Evolutionary conservation across 371 early-diverging fungal genomes (phyloP).

Genomic region (Circinella minor): DNA sequence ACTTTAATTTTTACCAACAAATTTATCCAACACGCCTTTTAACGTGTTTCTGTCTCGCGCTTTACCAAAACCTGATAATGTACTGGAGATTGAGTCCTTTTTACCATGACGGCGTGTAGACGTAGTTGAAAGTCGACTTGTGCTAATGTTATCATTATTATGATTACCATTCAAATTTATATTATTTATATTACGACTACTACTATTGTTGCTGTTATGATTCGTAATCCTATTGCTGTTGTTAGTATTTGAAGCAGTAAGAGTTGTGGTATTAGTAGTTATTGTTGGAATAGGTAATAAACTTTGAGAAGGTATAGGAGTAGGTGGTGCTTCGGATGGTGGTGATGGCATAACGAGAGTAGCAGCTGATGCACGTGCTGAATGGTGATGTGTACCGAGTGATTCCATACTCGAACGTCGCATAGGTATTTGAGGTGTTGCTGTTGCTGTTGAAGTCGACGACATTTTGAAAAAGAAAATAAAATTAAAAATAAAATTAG

Average conservation of each 20-base stretch:
- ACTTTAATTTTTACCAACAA: slow-evolving; percentile 30
- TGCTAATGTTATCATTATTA: neutral
- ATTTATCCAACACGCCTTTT: slow-evolving; percentile 59
- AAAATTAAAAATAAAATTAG: neutral
- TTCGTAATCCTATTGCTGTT: neutral
- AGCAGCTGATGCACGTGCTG: slow-evolving; percentile 23
- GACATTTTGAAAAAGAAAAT: slow-evolving; percentile 3
- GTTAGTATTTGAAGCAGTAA: neutral
- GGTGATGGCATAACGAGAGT: slow-evolving; percentile 21
- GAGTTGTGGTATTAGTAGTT: neutral
- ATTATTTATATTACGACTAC: no score
- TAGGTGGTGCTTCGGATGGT: slow-evolving; percentile 5
- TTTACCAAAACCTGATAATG: slow-evolving; percentile 16
- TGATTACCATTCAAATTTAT: neutral
- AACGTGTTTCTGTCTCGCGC: slow-evolving; percentile 40
- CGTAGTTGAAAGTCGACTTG: neutral
- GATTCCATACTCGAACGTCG: slow-evolving; percentile 3
- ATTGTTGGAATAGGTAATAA: neutral
- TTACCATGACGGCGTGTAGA: slow-evolving; percentile 2
- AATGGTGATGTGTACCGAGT: neutral
- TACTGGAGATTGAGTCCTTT: slow-evolving; percentile 7
- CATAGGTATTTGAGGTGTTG: neutral
- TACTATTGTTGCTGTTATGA: neutral
- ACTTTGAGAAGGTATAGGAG: slow-evolving; percentile 6
- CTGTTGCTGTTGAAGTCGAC: neutral